Percentiles rank a stretch among this genome's conserved stretches.
phyloP scores from a whole-genome alignment of 2,329 filamentous ascomycete genomes.

The Parafenestella ontariensis region DNA sequence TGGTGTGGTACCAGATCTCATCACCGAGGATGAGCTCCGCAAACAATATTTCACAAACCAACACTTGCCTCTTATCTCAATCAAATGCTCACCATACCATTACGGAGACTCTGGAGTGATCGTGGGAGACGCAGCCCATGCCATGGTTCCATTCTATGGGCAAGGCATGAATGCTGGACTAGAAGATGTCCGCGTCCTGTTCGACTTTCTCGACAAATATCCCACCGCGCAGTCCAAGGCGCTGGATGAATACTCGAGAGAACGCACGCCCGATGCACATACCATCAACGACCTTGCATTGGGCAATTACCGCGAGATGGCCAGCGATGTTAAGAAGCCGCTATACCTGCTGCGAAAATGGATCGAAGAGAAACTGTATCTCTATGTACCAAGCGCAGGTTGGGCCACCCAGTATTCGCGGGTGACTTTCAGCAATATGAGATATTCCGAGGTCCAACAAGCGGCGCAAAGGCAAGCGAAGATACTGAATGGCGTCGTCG shows the following conservation, averaged over 20 bases:
- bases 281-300: constrained; percentile 92
- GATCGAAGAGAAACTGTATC: constrained; percentile 82
- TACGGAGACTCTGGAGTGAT: constrained; percentile 79
- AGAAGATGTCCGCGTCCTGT: constrained; percentile 90
- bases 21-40: constrained; percentile 71
- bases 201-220: constrained; percentile 78
- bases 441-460: constrained; percentile 81
- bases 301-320: constrained; percentile 94
- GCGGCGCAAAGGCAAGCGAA: constrained; percentile 62
- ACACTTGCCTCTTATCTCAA: constrained; percentile 88
- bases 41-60: constrained; percentile 81
- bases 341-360: constrained; percentile 82
- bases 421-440: constrained; percentile 91
- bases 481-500: constrained; percentile 41
- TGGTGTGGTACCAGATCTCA: constrained; percentile 74
- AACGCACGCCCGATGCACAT: constrained; percentile 79
- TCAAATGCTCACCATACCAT: constrained; percentile 92
- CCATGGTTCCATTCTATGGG: constrained; percentile 98
- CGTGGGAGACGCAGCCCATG: constrained; percentile 91
- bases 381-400: constrained; percentile 76
- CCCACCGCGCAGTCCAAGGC: constrained; percentile 54
- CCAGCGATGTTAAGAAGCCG: constrained; percentile 78
- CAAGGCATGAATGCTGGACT: constrained; percentile 98
- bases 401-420: constrained; percentile 93
- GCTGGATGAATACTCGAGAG: constrained; percentile 75